Conservation (phyloP, 179 eudicot species). For the Heliamphora pulchella region DNA sequence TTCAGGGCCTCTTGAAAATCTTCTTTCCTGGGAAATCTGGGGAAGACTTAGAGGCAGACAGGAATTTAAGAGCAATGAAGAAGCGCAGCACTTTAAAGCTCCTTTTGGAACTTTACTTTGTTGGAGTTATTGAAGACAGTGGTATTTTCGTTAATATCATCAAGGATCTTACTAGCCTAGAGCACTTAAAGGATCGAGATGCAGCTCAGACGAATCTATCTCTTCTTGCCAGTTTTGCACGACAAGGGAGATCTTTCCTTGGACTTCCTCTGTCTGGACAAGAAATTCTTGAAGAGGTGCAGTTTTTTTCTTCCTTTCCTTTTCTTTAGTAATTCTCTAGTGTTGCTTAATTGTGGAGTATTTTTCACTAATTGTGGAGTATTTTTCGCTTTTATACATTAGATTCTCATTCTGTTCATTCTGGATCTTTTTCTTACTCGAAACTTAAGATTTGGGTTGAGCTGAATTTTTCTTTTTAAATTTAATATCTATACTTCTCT, state of each 20-base stretch:
- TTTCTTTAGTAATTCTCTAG: not conserved
- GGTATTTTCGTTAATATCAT: slow-evolving; percentile 67
- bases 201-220: slow-evolving; percentile 91
- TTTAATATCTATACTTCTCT: slow-evolving; percentile 3
- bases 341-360: not conserved
- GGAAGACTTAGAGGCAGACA: slow-evolving; percentile 77
- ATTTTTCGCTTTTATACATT: not conserved
- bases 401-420: not conserved
- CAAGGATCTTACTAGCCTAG: slow-evolving; percentile 79
- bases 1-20: slow-evolving; percentile 73
- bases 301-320: slow-evolving; percentile 1
- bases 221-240: slow-evolving; percentile 87
- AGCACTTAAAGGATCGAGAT: slow-evolving; percentile 91
- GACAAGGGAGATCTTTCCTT: slow-evolving; percentile 84
- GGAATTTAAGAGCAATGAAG: slow-evolving; percentile 78
- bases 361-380: not conserved
- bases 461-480: not conserved
- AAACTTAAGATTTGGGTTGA: not conserved
- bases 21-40: slow-evolving; percentile 77
- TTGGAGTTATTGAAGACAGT: slow-evolving; percentile 74
- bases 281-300: slow-evolving; percentile 82
- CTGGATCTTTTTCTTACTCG: not conserved
- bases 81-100: slow-evolving; percentile 95
- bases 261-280: slow-evolving; percentile 77
- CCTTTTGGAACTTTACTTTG: slow-evolving; percentile 81